A percentile compares a stretch with the other conserved stretches of the same genome.
These are phyloP conservation scores for Aquanectria penicillioides DNA, from an alignment of 2,329 filamentous ascomycete genomes.

Conservation along the genomic window DNA sequence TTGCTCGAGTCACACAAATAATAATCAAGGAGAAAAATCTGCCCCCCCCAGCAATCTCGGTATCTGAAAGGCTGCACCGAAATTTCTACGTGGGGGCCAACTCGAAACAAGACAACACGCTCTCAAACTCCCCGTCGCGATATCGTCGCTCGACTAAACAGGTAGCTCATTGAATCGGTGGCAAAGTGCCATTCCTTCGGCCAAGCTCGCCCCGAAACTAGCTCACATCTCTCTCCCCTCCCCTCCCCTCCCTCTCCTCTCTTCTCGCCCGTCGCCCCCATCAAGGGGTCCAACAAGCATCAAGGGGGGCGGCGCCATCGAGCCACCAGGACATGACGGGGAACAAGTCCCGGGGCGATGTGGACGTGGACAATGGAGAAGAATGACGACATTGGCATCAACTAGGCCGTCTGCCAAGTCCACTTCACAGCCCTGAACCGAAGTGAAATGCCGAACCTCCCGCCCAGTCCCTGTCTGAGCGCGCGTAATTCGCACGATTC, in stretches of 20 bases:
- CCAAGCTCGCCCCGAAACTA: neutral
- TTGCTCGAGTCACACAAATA: neutral
- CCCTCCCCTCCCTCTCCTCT: too few species aligned
- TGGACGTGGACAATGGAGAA: neutral
- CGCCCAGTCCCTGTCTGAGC: conserved; percentile 3
- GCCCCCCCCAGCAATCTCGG: too few species aligned
- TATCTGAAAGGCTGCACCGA: too few species aligned
- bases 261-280: too few species aligned
- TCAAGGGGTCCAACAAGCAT: neutral
- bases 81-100: too few species aligned
- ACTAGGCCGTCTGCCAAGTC: conserved; percentile 3
- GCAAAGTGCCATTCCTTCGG: too few species aligned
- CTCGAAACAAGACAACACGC: too few species aligned
- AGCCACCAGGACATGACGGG: neutral
- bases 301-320: neutral
- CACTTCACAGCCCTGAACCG: neutral
- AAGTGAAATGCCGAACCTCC: conserved; percentile 13
- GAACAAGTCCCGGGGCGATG: neutral
- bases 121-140: too few species aligned
- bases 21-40: too few species aligned
- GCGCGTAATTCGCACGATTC: neutral
- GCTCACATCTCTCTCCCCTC: neutral
- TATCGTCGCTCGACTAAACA: too few species aligned
- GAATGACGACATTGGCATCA: conserved; percentile 12
- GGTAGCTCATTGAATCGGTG: too few species aligned